Percentiles rank a stretch among this genome's conserved stretches.
These are phyloP conservation scores for Pueraria montana DNA, from an alignment of 306 rosid genomes.

Conservation along the genomic window DNA sequence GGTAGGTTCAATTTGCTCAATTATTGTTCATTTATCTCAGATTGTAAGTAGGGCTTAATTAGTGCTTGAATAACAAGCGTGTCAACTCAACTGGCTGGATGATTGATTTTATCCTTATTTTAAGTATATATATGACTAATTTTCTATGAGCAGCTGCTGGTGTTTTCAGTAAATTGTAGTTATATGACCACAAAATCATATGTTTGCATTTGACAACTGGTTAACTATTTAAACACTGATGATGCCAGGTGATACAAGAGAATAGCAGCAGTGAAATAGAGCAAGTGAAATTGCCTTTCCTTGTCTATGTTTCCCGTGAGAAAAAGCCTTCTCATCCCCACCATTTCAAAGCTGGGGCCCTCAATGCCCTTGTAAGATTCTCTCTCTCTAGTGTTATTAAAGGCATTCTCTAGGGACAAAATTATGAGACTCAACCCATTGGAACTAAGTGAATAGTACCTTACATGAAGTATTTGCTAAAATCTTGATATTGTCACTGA, in stretches of 20 bases:
- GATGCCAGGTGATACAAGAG: constrained; percentile 54
- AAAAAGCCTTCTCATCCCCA: constrained; percentile 62
- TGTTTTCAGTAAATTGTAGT: constrained; percentile 11
- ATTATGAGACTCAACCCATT: not conserved
- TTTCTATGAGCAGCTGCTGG: too few species aligned
- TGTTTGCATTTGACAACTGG: constrained; percentile 9
- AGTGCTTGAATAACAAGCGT: too few species aligned
- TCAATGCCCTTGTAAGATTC: constrained; percentile 63
- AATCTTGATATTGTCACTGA: not conserved
- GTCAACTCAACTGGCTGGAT: too few species aligned
- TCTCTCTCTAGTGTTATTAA: not conserved
- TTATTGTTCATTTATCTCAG: constrained; percentile 5
- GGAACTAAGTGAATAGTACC: constrained; percentile 4
- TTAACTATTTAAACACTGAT: not conserved
- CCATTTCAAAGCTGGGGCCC: constrained; percentile 79
- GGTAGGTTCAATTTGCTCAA: constrained; percentile 22
- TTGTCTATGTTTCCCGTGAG: constrained; percentile 75
- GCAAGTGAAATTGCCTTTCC: constrained; percentile 57
- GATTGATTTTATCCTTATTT: too few species aligned
- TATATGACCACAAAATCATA: not conserved
- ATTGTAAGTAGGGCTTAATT: too few species aligned
- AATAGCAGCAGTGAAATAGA: constrained; percentile 35
- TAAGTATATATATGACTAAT: too few species aligned
- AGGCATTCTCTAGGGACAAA: not conserved
- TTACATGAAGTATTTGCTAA: constrained; percentile 6